A percentile compares a stretch with the other conserved stretches of the same genome.
phyloP scores from a whole-genome alignment of 2,329 filamentous ascomycete species.

The Pochonia chlamydosporia region DNA sequence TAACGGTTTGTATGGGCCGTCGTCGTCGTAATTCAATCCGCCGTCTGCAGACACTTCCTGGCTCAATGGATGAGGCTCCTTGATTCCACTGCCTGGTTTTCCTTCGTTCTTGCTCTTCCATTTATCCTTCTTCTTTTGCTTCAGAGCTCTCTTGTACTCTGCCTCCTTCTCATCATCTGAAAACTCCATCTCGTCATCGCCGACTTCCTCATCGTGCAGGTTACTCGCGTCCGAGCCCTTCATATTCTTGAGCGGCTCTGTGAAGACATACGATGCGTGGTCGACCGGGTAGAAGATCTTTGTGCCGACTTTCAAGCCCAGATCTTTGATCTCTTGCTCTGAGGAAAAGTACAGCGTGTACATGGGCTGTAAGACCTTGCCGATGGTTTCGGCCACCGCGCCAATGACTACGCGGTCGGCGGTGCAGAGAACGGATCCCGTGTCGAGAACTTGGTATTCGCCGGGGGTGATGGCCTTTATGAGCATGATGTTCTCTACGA shows the following conservation, averaged over 20 bases:
- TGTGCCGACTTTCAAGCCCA: conserved; percentile 62
- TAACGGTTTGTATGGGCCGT: conserved; percentile 67
- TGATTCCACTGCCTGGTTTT: conserved; percentile 26
- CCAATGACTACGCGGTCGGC: conserved; percentile 72
- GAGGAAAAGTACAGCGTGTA: conserved; percentile 77
- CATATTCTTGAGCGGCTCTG: conserved; percentile 67
- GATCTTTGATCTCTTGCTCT: conserved; percentile 59
- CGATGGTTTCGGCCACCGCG: conserved; percentile 77
- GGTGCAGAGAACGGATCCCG: conserved; percentile 76
- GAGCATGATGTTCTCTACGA: conserved; percentile 73
- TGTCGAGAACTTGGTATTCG: conserved; percentile 79
- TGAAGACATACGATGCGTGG: conserved; percentile 82
- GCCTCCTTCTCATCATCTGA: conserved; percentile 95
- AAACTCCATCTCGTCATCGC: conserved; percentile 84
- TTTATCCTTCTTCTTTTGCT: conserved; percentile 57
- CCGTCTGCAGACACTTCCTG: conserved; percentile 32
- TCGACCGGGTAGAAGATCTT: conserved; percentile 73
- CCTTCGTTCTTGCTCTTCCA: conserved; percentile 36
- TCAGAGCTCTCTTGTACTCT: conserved; percentile 66
- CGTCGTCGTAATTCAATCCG: conserved; percentile 62
- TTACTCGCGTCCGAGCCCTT: conserved; percentile 96
- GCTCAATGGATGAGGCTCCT: conserved; percentile 33
- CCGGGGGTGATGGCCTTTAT: conserved; percentile 74
- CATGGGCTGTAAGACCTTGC: conserved; percentile 76
- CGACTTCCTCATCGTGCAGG: conserved; percentile 86